These are phyloP conservation scores for Synchytrium microbalum DNA, from an alignment of 371 early-diverging fungal genomes.

Conservation along the genomic window DNA sequence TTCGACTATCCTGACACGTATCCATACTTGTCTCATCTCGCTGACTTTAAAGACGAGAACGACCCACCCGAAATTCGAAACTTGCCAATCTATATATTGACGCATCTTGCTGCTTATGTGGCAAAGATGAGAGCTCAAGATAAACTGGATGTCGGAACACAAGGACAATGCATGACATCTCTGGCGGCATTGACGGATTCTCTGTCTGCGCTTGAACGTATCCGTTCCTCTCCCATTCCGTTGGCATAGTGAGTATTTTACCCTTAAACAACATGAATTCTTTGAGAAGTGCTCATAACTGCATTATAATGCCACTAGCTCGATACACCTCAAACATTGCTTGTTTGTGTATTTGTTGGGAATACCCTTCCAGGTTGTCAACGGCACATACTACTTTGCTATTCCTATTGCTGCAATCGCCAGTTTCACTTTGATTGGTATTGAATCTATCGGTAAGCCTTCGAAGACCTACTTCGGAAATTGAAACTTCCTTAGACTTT, in stretches of 20 bases:
- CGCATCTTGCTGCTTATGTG: background rate
- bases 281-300: too few relatives aligned
- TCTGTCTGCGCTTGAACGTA: slow-evolving; percentile 63
- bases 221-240: slow-evolving; percentile 66
- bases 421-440: slow-evolving; percentile 65
- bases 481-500: too few relatives aligned
- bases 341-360: slow-evolving; percentile 58
- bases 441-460: slow-evolving; percentile 41
- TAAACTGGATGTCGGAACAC: background rate
- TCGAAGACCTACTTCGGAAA: too few relatives aligned
- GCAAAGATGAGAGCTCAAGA: background rate
- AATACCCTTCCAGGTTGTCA: background rate
- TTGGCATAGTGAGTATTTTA: too few relatives aligned
- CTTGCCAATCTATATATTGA: background rate
- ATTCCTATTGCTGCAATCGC: slow-evolving; percentile 48
- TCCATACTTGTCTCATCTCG: background rate
- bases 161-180: slow-evolving; percentile 2
- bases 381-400: slow-evolving; percentile 13
- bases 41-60: slow-evolving; percentile 9
- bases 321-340: too few relatives aligned
- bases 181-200: slow-evolving; percentile 47
- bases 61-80: slow-evolving; percentile 1
- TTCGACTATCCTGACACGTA: background rate
- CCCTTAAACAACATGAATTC: too few relatives aligned
- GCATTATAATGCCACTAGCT: too few relatives aligned